phyloP scores from a whole-genome alignment of 2,329 filamentous ascomycete genomes.

The Fusarium veterinarium region DNA sequence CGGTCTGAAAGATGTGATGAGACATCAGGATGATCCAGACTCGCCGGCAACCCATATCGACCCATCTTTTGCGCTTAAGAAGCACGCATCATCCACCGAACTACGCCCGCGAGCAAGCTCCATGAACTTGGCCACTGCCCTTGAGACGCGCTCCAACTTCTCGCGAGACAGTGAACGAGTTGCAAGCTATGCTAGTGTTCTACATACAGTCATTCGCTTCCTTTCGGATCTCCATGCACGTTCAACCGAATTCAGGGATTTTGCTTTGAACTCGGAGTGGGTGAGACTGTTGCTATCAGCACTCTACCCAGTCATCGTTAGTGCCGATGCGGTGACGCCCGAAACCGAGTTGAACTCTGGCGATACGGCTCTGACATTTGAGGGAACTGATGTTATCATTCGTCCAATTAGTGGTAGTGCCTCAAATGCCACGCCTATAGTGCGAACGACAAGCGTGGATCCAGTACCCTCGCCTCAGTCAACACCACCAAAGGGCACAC shows the following conservation, averaged over 20 bases:
- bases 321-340: slow-evolving; percentile 83
- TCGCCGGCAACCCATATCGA: slow-evolving; percentile 56
- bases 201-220: slow-evolving; percentile 83
- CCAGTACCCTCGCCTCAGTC: slow-evolving; percentile 62
- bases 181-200: slow-evolving; percentile 66
- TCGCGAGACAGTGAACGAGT: slow-evolving; percentile 60
- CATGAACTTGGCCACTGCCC: slow-evolving; percentile 73
- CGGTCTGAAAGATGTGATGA: slow-evolving; percentile 78
- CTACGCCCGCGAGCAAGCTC: slow-evolving; percentile 64
- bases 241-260: slow-evolving; percentile 84
- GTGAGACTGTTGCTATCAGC: slow-evolving; percentile 81
- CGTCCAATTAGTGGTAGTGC: slow-evolving; percentile 70
- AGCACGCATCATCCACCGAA: slow-evolving; percentile 27
- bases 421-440: slow-evolving; percentile 73
- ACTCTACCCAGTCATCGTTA: slow-evolving; percentile 89
- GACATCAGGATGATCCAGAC: slow-evolving; percentile 69
- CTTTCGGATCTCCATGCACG: slow-evolving; percentile 81
- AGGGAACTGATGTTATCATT: slow-evolving; percentile 86
- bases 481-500: slow-evolving; percentile 65
- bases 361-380: slow-evolving; percentile 83
- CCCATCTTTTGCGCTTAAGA: slow-evolving; percentile 19
- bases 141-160: slow-evolving; percentile 59
- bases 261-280: slow-evolving; percentile 83
- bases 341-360: slow-evolving; percentile 89
- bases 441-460: slow-evolving; percentile 74